A percentile compares a stretch with the other conserved stretches of the same genome.
These are phyloP conservation scores for Talaromyces pinophilus DNA, from an alignment of 2,329 filamentous ascomycete species.

Conservation along the genomic window DNA sequence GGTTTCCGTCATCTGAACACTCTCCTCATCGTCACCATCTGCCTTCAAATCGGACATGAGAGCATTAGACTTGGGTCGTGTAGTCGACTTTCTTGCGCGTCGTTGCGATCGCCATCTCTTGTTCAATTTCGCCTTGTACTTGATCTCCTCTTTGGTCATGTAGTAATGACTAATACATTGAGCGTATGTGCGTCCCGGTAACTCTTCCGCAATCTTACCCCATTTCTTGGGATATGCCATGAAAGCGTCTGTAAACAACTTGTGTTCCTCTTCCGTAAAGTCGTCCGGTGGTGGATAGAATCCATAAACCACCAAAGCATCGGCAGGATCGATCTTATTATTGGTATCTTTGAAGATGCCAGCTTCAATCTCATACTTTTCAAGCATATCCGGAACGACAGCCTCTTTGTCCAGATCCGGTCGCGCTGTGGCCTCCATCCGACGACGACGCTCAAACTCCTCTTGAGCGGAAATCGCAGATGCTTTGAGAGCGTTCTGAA, in stretches of 20 bases:
- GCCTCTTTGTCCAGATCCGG: conserved; percentile 51
- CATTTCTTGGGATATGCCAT: conserved; percentile 53
- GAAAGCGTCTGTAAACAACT: conserved; percentile 50
- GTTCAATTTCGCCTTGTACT: conserved; percentile 53
- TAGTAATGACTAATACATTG: conserved; percentile 56
- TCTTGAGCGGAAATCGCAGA: conserved; percentile 52
- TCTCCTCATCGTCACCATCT: conserved; percentile 48
- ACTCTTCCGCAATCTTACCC: conserved; percentile 52
- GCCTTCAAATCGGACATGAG: conserved; percentile 51
- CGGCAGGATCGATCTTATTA: conserved; percentile 41
- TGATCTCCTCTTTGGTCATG: conserved; percentile 52
- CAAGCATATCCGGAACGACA: conserved; percentile 51
- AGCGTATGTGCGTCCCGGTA: conserved; percentile 50
- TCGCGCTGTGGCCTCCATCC: conserved; percentile 45
- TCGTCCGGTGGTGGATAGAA: conserved; percentile 51
- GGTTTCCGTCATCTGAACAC: conserved; percentile 51
- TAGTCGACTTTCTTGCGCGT: conserved; percentile 37
- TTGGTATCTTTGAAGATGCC: conserved; percentile 51
- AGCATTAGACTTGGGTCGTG: conserved; percentile 50
- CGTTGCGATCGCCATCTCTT: conserved; percentile 49
- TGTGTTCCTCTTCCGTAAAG: conserved; percentile 51
- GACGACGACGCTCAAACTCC: conserved; percentile 48
- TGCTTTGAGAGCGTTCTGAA: conserved; percentile 50
- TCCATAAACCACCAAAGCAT: conserved; percentile 47
- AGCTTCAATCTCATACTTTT: conserved; percentile 41